A percentile compares a stretch with the other conserved stretches of the same genome.
Evolutionary conservation across 495 filamentous ascomycete genomes (phyloP).

Genomic region (Zalerion maritima): DNA sequence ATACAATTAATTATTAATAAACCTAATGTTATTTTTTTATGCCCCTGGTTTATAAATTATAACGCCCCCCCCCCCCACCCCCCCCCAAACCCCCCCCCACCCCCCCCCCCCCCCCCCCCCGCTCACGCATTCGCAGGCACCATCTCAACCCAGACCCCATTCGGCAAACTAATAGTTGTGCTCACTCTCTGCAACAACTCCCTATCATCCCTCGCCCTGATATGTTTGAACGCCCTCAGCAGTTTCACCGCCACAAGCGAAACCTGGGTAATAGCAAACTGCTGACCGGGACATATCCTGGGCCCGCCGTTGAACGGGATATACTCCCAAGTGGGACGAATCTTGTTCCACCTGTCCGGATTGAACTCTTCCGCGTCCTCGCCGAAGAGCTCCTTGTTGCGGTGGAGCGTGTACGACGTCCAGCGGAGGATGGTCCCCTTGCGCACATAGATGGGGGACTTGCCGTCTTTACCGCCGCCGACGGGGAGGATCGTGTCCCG

Average conservation of each 20-base stretch:
- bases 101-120: too few relatives aligned
- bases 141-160: slow-evolving; percentile 24
- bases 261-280: slow-evolving; percentile 47
- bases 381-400: slow-evolving; percentile 28
- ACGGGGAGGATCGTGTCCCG: slow-evolving; percentile 32
- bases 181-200: slow-evolving; percentile 20
- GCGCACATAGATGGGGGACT: slow-evolving; percentile 27
- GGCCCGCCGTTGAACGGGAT: slow-evolving; percentile 52
- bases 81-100: too few relatives aligned
- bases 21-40: too few relatives aligned
- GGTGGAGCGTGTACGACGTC: slow-evolving; percentile 29
- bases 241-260: slow-evolving; percentile 42
- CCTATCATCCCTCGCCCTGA: slow-evolving; percentile 30
- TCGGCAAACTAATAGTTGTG: slow-evolving; percentile 20
- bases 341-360: slow-evolving; percentile 30
- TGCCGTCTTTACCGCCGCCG: slow-evolving; percentile 35
- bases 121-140: too few relatives aligned
- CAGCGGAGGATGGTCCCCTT: slow-evolving; percentile 32
- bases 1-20: too few relatives aligned
- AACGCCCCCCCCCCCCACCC: too few relatives aligned
- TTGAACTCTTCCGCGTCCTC: slow-evolving; percentile 29
- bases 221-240: slow-evolving; percentile 41
- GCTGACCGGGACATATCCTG: slow-evolving; percentile 43
- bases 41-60: too few relatives aligned
- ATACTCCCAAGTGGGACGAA: slow-evolving; percentile 39